Conservation (phyloP, 2,329 filamentous ascomycete genomes). For the Cucurbitaria berberidis region DNA sequence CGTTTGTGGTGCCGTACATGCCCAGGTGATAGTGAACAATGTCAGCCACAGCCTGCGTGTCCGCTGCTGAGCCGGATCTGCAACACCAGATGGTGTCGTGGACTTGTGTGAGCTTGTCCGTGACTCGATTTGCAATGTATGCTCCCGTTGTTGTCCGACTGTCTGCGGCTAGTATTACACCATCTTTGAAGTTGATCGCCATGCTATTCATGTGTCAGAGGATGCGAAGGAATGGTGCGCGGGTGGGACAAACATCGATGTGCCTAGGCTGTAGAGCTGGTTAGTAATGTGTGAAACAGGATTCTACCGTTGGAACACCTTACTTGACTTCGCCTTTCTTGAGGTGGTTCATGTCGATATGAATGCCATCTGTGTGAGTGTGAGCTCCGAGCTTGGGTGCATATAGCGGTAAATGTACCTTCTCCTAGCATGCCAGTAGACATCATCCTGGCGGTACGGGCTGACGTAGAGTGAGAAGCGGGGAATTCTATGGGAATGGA, state of each 20-base stretch:
- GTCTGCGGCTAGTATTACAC: constrained; percentile 96
- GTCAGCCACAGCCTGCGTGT: constrained; percentile 97
- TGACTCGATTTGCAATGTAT: constrained; percentile 99
- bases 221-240: constrained; percentile 18
- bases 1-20: constrained; percentile 88
- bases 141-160: constrained; percentile 96
- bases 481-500: background rate
- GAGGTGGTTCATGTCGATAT: constrained; percentile 97
- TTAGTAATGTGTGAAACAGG: constrained; percentile 24
- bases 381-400: constrained; percentile 31
- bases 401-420: constrained; percentile 32
- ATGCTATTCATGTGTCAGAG: constrained; percentile 65
- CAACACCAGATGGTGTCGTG: constrained; percentile 99
- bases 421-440: constrained; percentile 48
- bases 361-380: constrained; percentile 82
- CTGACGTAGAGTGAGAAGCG: background rate
- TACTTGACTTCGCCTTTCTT: constrained; percentile 99
- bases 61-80: constrained; percentile 93
- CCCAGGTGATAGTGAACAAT: constrained; percentile 97
- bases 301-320: constrained; percentile 43
- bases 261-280: constrained; percentile 73
- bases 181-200: constrained; percentile 99
- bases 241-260: constrained; percentile 78
- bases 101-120: constrained; percentile 97
- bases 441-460: constrained; percentile 33